phyloP scores from a whole-genome alignment of 352 stramenopile species.

The Phytopythium litorale region DNA sequence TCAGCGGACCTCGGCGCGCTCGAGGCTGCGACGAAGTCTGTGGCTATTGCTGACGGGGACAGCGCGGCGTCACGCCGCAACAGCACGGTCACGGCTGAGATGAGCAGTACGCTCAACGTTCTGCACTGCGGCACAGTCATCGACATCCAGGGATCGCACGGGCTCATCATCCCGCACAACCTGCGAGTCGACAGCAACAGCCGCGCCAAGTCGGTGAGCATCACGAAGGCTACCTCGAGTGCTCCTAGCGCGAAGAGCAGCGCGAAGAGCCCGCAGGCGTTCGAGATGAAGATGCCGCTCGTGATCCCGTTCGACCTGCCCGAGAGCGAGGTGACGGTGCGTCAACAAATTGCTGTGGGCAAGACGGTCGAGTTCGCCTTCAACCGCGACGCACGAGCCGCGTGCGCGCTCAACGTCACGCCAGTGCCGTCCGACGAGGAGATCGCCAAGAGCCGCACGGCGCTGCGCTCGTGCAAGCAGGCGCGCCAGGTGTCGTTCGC shows the following conservation, averaged over 20 bases:
- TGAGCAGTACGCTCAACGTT: constrained; percentile 55
- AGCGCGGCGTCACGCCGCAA: constrained; percentile 2
- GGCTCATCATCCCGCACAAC: constrained; percentile 76
- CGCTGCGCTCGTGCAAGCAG: constrained; percentile 69
- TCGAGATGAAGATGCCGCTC: constrained; percentile 48
- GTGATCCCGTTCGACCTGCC: constrained; percentile 68
- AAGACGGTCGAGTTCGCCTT: constrained; percentile 71
- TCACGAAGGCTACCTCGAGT: not conserved
- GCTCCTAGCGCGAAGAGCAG: constrained; percentile 1
- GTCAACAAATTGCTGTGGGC: constrained; percentile 53
- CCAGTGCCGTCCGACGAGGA: constrained; percentile 57
- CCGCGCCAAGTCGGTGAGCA: constrained; percentile 9
- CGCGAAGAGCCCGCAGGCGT: constrained; percentile 10
- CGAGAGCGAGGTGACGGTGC: constrained; percentile 31
- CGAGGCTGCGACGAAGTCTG: constrained; percentile 15
- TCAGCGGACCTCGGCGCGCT: constrained; percentile 29
- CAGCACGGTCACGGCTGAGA: constrained; percentile 19
- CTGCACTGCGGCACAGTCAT: constrained; percentile 77
- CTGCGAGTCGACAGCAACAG: constrained; percentile 35
- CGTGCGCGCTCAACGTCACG: constrained; percentile 51
- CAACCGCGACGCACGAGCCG: constrained; percentile 24
- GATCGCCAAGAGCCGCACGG: constrained; percentile 67
- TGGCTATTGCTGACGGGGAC: not conserved
- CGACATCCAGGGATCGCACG: constrained; percentile 67
- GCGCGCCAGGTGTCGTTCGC: constrained; percentile 71